A percentile compares a stretch with the other conserved stretches of the same genome.
Conservation (phyloP, 1,139 yeast species). For the Tardiomyces depauwii region DNA sequence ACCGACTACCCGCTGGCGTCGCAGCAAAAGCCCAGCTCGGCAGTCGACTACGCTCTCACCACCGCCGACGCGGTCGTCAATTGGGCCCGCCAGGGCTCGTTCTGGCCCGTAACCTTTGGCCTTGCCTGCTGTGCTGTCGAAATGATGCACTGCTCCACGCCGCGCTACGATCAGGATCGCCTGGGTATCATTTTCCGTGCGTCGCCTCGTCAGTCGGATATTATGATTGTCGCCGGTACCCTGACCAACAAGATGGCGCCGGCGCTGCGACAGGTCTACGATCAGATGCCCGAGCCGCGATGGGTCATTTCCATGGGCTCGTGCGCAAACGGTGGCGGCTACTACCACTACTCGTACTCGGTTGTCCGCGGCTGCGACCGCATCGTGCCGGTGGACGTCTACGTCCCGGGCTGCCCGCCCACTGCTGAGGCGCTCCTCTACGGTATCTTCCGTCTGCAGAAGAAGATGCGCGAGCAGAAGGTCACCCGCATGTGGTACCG, state of each 20-base stretch:
- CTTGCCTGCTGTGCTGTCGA: slow-evolving; percentile 91
- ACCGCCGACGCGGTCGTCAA: slow-evolving; percentile 73
- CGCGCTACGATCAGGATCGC: slow-evolving; percentile 89
- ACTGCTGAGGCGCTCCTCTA: slow-evolving; percentile 86
- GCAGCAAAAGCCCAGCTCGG: slow-evolving; percentile 40
- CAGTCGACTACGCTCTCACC: slow-evolving; percentile 77
- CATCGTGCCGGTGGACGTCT: slow-evolving; percentile 78
- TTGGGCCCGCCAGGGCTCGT: slow-evolving; percentile 89
- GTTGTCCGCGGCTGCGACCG: slow-evolving; percentile 90
- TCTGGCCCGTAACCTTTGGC: slow-evolving; percentile 93
- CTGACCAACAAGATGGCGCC: slow-evolving; percentile 92
- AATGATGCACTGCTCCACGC: slow-evolving; percentile 92
- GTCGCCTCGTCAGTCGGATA: slow-evolving; percentile 88
- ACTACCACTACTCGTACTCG: slow-evolving; percentile 81
- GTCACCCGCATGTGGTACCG: slow-evolving; percentile 84
- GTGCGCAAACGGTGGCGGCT: slow-evolving; percentile 92
- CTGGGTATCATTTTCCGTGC: slow-evolving; percentile 91
- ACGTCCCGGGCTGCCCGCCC: slow-evolving; percentile 93
- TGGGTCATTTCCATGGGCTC: slow-evolving; percentile 89
- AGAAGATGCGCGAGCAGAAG: slow-evolving; percentile 77
- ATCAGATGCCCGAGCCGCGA: slow-evolving; percentile 91
- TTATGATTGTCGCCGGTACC: slow-evolving; percentile 90
- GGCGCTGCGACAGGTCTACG: slow-evolving; percentile 84
- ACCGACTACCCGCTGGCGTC: slow-evolving; percentile 44
- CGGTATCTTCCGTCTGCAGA: slow-evolving; percentile 80